Base-by-base conservation (phyloP, 305 asterid genomes). In the Fraxinus platypoda region DNA sequence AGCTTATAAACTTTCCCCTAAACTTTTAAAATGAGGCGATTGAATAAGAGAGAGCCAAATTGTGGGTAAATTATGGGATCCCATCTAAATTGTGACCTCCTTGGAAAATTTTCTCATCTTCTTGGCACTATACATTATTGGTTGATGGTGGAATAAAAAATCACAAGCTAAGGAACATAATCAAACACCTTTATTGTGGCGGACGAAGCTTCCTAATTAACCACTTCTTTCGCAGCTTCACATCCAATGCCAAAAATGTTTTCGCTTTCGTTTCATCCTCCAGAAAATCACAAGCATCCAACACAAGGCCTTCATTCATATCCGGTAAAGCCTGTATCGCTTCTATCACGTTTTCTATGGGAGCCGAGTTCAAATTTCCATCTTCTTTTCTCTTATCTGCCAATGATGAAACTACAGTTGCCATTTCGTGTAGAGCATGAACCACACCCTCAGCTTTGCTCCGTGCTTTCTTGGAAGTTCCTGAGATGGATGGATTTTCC, bases 171-270 rank as follows among this genome's bases (percentile, higher is more conserved):
- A 19, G 68, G 68, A 57, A 57, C 68, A 57, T 57, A 57, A 19
- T 54, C 66, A 54, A 54, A 38, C 43, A 52, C 66, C 26, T 54
- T 54, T 54, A 54, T 54, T 17, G 66, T 54, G 26, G 23, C 9
- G 64, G 25, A 15, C 64, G 11, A 33, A 89, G 90, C 86, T 87
- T 89, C 46, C 91, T 84, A 34, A 85, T 86, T 81, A 89, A 72
- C 90, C 91, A 89, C 59, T 87, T 89, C 83, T 83, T 89, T 83
- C 91, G 46, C 8, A 87, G 78, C 74, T 81, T 26, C 11, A 75
- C 86, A 85, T 87, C 90, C 86, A 89, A 80, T 8, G 91, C 91
- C 85, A 89, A 78, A 78, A 89, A 87, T 26, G 88, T 87, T 85
- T 87, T 87, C 3, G 88, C 90, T 78, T 85, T 87, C 74, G 75